Percentiles rank a stretch among this genome's conserved stretches.
Evolutionary conservation across 164 flowering plant genomes (phyloP).

Genomic region (Nelumbo lutea): DNA sequence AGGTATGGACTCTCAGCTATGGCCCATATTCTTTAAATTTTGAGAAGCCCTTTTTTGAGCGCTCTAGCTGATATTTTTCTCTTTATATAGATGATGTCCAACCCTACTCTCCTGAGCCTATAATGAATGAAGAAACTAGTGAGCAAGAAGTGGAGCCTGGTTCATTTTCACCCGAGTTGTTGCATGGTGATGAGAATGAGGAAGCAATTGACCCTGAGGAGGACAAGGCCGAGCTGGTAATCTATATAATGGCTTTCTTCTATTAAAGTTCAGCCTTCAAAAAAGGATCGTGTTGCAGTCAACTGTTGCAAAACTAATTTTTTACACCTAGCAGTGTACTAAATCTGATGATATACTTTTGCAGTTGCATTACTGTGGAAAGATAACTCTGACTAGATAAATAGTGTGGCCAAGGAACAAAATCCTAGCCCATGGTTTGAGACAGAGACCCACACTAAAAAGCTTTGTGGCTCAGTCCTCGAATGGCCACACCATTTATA

Average conservation of each 20-base stretch:
- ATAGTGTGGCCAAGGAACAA: too few species aligned
- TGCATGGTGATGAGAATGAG: slow-evolving; percentile 81
- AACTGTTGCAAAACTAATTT: too few species aligned
- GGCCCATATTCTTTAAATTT: slow-evolving; percentile 2
- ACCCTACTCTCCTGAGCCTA: slow-evolving; percentile 54
- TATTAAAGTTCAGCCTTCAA: neutral
- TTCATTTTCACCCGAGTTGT: slow-evolving; percentile 82
- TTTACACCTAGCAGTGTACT: too few species aligned
- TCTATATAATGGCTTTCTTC: neutral
- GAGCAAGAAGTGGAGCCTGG: slow-evolving; percentile 77
- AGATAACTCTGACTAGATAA: neutral
- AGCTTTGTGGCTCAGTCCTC: too few species aligned
- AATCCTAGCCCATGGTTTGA: too few species aligned
- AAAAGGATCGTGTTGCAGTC: neutral
- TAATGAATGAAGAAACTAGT: slow-evolving; percentile 28
- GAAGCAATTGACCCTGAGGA: slow-evolving; percentile 92
- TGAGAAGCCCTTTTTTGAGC: neutral
- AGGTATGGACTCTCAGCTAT: slow-evolving; percentile 28
- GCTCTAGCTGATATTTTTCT: slow-evolving; percentile 11
- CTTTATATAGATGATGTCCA: slow-evolving; percentile 26
- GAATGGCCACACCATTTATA: too few species aligned
- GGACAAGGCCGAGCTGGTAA: slow-evolving; percentile 79
- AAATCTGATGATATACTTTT: too few species aligned
- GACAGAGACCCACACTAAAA: too few species aligned
- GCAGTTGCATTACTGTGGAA: too few species aligned